Evolutionary conservation across 768 basidiomycete species (phyloP), one percentile per base, ranked within the genome.

Genomic region (Leccinum barrowsii): DNA sequence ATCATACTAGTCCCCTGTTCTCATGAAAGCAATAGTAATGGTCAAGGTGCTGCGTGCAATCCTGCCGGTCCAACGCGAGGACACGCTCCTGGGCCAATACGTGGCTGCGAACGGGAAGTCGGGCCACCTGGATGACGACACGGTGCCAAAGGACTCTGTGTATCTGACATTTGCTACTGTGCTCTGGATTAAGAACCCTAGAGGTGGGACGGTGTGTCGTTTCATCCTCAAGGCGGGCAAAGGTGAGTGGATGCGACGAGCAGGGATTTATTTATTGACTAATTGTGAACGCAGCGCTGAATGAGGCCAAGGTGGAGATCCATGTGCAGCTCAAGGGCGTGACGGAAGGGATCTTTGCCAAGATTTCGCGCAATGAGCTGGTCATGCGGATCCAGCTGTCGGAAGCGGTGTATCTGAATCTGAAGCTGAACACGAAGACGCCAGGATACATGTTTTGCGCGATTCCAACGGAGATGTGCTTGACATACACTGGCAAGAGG

Each of bases 141-240:
- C 93, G 2, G 96, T 98, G 24, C 96, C 96, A 37, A 93, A 83
- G 70, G 84, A 85, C 69, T 98, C 95, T 22, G 82, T 85, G 46
- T 97, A 94, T 76, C 96, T 96, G 7, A 99, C 96, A 5, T 99
- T 87, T 68, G 95, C 96, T 50, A 85, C 86, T 24, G 24, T 89
- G 12, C 80, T 98, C 22, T 90, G 85, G 85, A 92, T 99, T 73
- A 82, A 97, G 76, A 97, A 93, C 73, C 93, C 92, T 28, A 28
- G 1, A 80, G 97, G 60, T 99, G 96, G 96, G 95, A 98, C 73
- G 96, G 96, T 58, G 96, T 99, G 5, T 97, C 96, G 0, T 28
- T 99, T 98, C 78, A 94, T 98, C 68, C 80, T 99, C 64, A 98
- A 95, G 77, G 97, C 96, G 21, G 96, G 96, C 54, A 99, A 99